Evolutionary conservation across 208 protist genomes (phyloP).

Genomic region (Trypanosoma vivax): DNA sequence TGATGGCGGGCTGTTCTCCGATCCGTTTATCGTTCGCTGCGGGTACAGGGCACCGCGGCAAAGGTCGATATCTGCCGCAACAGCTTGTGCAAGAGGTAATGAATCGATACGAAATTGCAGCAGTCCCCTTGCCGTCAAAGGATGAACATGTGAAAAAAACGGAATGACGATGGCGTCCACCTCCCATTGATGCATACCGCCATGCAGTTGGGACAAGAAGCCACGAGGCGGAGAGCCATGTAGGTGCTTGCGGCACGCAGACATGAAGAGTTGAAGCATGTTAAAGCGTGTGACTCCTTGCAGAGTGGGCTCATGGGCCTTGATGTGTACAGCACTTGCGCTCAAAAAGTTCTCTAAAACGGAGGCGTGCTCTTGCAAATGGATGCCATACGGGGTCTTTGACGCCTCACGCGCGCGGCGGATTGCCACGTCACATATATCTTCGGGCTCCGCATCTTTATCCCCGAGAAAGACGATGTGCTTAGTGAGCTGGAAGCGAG

Average conservation of each 20-base stretch:
- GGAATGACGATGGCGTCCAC: constrained; percentile 83
- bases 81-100: constrained; percentile 59
- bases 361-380: constrained; percentile 53
- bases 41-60: constrained; percentile 81
- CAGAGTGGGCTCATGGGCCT: constrained; percentile 28
- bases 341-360: constrained; percentile 73
- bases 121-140: constrained; percentile 58
- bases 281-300: constrained; percentile 84
- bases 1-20: constrained; percentile 49
- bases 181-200: constrained; percentile 84
- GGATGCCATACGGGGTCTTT: constrained; percentile 40
- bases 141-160: constrained; percentile 75
- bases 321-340: constrained; percentile 50
- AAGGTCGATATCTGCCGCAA: constrained; percentile 72
- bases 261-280: constrained; percentile 75
- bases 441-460: constrained; percentile 71
- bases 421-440: constrained; percentile 70
- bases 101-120: constrained; percentile 83
- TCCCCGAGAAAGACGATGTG: constrained; percentile 72
- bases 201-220: constrained; percentile 56
- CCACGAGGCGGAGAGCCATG: constrained; percentile 65
- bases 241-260: constrained; percentile 24
- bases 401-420: constrained; percentile 55
- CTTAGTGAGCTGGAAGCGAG: constrained; percentile 71
- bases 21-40: constrained; percentile 74